Percentiles rank a stretch among this genome's conserved stretches.
Evolutionary conservation across 129 eudicot genomes (phyloP).

Genomic region (Chrysanthemum makinoi): DNA sequence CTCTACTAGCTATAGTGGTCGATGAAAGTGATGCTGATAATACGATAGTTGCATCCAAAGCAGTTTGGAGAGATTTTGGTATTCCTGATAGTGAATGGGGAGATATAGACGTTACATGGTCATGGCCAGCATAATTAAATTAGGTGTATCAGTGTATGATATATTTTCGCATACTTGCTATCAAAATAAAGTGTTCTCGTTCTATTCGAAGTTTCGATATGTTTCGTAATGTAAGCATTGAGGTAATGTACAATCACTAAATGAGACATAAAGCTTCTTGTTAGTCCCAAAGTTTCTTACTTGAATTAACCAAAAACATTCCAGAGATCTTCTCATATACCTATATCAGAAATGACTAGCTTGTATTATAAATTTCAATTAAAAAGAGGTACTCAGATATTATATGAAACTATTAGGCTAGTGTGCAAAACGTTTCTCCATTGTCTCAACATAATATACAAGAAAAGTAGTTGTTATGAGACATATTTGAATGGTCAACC

Average conservation of each 20-base stretch:
- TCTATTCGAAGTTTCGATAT: neutral
- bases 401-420: no score
- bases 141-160: neutral
- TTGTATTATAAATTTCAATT: no score
- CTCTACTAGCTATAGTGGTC: neutral
- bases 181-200: neutral
- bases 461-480: no score
- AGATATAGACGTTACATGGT: neutral
- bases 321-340: no score
- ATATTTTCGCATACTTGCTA: neutral
- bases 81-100: constrained; percentile 8
- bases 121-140: neutral
- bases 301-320: no score
- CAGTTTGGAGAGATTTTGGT: neutral
- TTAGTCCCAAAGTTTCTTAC: neutral
- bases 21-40: neutral
- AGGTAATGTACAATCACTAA: neutral
- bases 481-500: no score
- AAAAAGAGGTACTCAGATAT: no score
- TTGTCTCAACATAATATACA: no score
- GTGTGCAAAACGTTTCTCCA: no score
- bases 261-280: neutral
- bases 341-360: no score
- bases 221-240: neutral
- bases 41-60: neutral